Base-by-base conservation (phyloP, 371 early-diverging fungal genomes). In the Gilbertella persicaria region DNA sequence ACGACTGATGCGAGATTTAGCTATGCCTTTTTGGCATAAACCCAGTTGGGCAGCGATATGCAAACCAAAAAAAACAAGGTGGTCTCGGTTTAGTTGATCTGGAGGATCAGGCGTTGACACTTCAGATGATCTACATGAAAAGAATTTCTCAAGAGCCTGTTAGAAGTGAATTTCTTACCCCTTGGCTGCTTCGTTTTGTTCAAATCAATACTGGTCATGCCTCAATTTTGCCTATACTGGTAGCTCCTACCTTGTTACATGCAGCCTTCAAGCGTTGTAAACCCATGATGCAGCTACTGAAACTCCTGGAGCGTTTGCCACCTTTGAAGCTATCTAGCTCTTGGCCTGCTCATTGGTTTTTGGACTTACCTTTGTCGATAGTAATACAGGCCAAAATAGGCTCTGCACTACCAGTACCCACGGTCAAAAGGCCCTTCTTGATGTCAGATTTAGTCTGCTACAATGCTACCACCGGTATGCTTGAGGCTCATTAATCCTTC, bases 71-170 rank as follows among this genome's bases (percentile, higher is more conserved):
- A 50, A 39, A 26, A n/a, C 24, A 28, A 25, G 39, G 50, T 25
- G 50, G 50, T 16, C n/a, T 39, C 2, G 12, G 28, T 16, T 9
- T 50, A 7, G 50, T 50, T 1, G 39, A 50, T 29, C 5, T 50
- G 8, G 12, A 16, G 4, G 28, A 38, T 39, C 26, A 50, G 17
- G 24, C 7, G 0, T 17, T 25, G 8, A 28, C 40, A 28, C 28
- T 50, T 6, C 50, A 50, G 13, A 1, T 50, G 7, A 17, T 50
- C n/a, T 50, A 39, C 12, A 2, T 50, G 2, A 16, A 50, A 16
- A n/a, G n/a, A n/a, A n/a, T 40, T 39, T 33, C 33, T 33, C 8
- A 12, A 33, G 33, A 12, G 12, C 13, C 12, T 13, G 13, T 33
- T 9, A 5, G 33, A 13, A 9, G 12, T 3, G 33, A 33, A 17